Conservation (phyloP, 345 rosid genomes). For the Aegle marmelos region DNA sequence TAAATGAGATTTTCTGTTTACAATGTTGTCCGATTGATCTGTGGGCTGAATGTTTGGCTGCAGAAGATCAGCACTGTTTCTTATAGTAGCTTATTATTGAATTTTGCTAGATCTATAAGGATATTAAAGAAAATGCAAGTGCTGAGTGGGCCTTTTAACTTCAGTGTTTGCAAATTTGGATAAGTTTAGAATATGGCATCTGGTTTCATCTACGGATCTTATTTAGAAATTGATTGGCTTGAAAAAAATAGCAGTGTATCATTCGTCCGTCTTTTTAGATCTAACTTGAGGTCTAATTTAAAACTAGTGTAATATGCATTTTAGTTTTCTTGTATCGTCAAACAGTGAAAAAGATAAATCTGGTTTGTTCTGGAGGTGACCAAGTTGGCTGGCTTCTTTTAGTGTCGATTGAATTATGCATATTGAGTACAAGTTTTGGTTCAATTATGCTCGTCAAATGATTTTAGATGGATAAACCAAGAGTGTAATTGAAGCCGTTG, state of each 20-base stretch:
- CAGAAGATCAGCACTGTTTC: neutral
- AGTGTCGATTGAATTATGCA: neutral
- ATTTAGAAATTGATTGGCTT: neutral
- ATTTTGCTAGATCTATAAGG: neutral
- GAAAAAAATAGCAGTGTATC: neutral
- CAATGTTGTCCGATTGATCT: neutral
- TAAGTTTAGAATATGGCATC: neutral
- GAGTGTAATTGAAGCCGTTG: neutral
- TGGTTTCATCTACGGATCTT: neutral
- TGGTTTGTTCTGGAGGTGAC: neutral
- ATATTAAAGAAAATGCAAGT: neutral
- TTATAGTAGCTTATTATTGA: neutral
- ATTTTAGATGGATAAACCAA: neutral
- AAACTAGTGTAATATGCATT: neutral
- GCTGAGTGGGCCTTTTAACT: neutral
- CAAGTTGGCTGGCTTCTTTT: neutral
- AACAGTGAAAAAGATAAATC: neutral
- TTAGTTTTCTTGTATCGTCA: neutral
- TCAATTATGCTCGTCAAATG: neutral
- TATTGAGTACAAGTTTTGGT: neutral
- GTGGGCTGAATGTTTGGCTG: neutral
- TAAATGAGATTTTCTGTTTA: constrained; percentile 9
- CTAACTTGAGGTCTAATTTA: neutral
- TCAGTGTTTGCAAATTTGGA: neutral
- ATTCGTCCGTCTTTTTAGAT: neutral